These are phyloP conservation scores for Schizophyllum commune DNA, from an alignment of 1,284 basidiomycete species.

Conservation along the genomic window DNA sequence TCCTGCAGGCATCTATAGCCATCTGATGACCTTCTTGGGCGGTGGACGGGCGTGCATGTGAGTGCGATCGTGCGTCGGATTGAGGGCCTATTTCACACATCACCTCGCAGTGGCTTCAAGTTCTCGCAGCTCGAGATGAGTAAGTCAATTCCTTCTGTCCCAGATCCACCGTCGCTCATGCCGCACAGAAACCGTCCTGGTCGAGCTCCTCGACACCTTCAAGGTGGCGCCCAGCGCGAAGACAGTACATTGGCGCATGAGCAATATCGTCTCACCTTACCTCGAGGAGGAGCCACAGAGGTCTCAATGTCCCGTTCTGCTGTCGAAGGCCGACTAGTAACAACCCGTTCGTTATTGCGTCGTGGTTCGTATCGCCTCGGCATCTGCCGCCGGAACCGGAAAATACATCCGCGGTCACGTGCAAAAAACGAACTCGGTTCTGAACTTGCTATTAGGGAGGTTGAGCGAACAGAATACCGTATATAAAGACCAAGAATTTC, in stretches of 20 bases:
- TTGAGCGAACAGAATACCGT: too few species aligned
- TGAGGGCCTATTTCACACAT: not conserved
- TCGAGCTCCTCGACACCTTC: conserved; percentile 8
- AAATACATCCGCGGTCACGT: too few species aligned
- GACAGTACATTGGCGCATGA: conserved; percentile 2
- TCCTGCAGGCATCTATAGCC: not conserved
- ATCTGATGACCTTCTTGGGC: conserved; percentile 19
- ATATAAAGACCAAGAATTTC: too few species aligned
- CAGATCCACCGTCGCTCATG: not conserved
- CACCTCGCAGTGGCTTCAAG: conserved; percentile 7
- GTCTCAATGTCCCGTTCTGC: not conserved
- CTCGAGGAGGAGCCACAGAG: not conserved
- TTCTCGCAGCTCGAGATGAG: conserved; percentile 12
- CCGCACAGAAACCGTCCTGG: conserved; percentile 7
- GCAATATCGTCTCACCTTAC: not conserved
- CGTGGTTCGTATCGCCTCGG: too few species aligned
- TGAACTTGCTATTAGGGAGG: too few species aligned
- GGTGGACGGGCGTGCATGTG: conserved; percentile 25
- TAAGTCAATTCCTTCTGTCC: too few species aligned
- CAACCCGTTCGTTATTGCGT: too few species aligned
- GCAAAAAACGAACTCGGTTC: too few species aligned
- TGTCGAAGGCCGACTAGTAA: not conserved
- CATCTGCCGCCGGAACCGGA: too few species aligned
- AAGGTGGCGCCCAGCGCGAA: conserved; percentile 4
- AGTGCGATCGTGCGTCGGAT: not conserved